These are phyloP conservation scores for Suillus plorans DNA, from an alignment of 768 basidiomycete species.

Conservation along the genomic window DNA sequence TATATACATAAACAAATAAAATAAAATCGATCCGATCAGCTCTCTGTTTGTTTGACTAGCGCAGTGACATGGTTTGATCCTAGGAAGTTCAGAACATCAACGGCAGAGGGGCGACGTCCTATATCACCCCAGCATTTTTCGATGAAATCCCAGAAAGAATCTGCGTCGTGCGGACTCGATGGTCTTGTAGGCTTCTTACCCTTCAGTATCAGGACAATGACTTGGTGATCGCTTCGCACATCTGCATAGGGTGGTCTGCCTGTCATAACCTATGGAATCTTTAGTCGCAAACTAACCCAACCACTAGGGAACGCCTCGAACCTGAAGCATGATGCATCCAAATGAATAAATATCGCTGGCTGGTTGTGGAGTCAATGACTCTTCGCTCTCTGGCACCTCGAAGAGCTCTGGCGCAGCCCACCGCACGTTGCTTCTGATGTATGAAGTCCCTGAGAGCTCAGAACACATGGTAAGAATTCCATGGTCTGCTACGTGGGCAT, in stretches of 20 bases:
- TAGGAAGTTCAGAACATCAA: conserved; percentile 13
- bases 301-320: background rate
- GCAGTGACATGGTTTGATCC: background rate
- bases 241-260: conserved; percentile 26
- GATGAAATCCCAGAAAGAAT: conserved; percentile 23
- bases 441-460: conserved; percentile 21
- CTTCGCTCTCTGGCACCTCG: conserved; percentile 18
- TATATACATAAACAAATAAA: no score
- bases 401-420: conserved; percentile 47
- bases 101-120: conserved; percentile 17
- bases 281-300: background rate
- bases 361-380: background rate
- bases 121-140: conserved; percentile 22
- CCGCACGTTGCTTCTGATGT: conserved; percentile 28
- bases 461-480: conserved; percentile 32
- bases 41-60: background rate
- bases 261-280: conserved; percentile 16
- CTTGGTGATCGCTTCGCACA: conserved; percentile 20
- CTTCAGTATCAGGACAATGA: conserved; percentile 21
- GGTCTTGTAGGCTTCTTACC: conserved; percentile 13
- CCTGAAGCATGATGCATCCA: conserved; percentile 30
- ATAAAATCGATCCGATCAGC: background rate
- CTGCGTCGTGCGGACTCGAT: conserved; percentile 16
- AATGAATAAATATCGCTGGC: conserved; percentile 27
- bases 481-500: conserved; percentile 36